Percentiles rank a stretch among this genome's conserved stretches.
phyloP scores from a whole-genome alignment of 768 basidiomycete genomes.

The Basidioascus undulatus region DNA sequence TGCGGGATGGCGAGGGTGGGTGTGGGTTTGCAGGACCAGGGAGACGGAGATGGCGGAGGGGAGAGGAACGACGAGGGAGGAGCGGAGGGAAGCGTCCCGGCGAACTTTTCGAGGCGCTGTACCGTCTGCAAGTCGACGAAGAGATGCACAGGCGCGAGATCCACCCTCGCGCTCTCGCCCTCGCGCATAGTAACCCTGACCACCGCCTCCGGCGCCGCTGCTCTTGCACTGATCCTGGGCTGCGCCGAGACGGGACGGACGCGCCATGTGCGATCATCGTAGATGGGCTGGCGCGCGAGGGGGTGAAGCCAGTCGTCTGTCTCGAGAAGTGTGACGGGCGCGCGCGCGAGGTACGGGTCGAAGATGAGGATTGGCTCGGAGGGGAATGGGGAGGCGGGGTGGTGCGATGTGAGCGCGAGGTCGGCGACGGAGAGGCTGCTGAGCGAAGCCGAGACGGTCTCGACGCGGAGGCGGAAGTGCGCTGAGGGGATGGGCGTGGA shows the following conservation, averaged over 20 bases:
- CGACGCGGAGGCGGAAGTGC: constrained; percentile 32
- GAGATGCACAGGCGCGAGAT: constrained; percentile 35
- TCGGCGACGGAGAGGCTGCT: constrained; percentile 24
- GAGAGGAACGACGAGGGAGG: neutral
- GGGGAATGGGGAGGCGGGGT: neutral
- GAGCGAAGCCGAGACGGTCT: constrained; percentile 14
- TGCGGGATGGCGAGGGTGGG: neutral
- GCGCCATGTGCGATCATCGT: constrained; percentile 22
- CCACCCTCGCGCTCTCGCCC: constrained; percentile 7
- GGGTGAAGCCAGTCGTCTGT: constrained; percentile 21
- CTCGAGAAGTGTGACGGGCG: constrained; percentile 29
- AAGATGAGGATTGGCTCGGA: constrained; percentile 39
- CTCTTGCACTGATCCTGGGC: neutral
- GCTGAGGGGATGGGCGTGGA: constrained; percentile 35
- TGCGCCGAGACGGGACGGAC: constrained; percentile 7
- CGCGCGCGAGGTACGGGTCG: constrained; percentile 51
- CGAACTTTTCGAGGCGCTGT: constrained; percentile 22
- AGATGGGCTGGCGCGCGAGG: constrained; percentile 40
- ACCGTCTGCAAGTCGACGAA: constrained; percentile 38
- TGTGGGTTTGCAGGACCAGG: neutral
- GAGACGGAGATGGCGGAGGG: constrained; percentile 1
- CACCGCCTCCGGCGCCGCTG: neutral
- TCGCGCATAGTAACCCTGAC: too few relatives aligned
- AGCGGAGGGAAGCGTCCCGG: constrained; percentile 17
- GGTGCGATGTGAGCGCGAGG: constrained; percentile 22